Percentiles rank a stretch among this genome's conserved stretches.
Conservation (phyloP, 73 alveolate genomes). For the Paramecium sexaurelia region DNA sequence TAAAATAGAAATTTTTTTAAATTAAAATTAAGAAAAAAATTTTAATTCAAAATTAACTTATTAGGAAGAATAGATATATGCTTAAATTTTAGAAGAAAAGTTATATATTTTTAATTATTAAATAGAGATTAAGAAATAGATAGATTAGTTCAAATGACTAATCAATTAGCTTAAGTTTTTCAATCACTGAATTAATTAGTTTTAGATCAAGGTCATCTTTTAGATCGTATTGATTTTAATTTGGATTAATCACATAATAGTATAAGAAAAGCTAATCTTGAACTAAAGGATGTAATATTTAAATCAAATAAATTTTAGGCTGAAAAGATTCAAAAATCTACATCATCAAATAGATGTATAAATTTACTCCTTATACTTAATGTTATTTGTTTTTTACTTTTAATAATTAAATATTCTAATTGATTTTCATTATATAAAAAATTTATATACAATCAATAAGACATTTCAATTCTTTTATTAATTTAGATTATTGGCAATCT, state of each 20-base stretch:
- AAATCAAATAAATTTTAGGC: neutral
- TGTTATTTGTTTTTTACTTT: neutral
- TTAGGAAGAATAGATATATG: neutral
- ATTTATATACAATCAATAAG: neutral
- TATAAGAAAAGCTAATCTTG: conserved; percentile 75
- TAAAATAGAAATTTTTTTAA: neutral
- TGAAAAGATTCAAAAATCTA: neutral
- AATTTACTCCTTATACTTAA: neutral
- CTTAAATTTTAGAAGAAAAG: neutral
- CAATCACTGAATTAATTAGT: conserved; percentile 88
- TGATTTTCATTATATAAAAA: neutral
- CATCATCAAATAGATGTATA: neutral
- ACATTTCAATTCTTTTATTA: neutral
- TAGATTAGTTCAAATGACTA: conserved; percentile 75
- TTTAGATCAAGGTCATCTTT: conserved; percentile 92
- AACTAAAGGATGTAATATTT: conserved; percentile 71
- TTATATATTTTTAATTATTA: neutral
- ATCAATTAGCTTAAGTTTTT: conserved; percentile 89
- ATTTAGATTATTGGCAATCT: neutral
- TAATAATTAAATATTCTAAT: neutral
- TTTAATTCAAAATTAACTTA: neutral
- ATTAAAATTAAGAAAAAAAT: neutral
- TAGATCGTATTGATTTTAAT: conserved; percentile 94
- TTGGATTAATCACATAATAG: conserved; percentile 82
- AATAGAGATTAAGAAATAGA: conserved; percentile 84